These are phyloP conservation scores for Nakazawaea ernobii DNA, from an alignment of 805 yeast genomes.

Conservation along the genomic window DNA sequence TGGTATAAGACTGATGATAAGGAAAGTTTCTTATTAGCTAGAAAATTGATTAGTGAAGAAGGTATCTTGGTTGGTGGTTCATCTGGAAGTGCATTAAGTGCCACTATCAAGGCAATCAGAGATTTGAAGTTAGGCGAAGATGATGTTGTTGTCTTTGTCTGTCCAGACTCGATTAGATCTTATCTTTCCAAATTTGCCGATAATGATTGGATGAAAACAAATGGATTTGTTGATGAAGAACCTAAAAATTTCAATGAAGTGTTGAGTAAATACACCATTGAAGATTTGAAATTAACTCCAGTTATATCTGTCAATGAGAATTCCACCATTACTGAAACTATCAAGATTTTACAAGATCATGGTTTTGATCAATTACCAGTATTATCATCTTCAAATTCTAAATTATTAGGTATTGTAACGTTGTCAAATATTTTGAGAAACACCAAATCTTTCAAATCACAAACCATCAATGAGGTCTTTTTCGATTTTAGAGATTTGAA, in stretches of 20 bases:
- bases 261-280: slow-evolving; percentile 42
- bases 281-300: slow-evolving; percentile 69
- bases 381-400: slow-evolving; percentile 44
- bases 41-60: slow-evolving; percentile 78
- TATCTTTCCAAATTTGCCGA: slow-evolving; percentile 84
- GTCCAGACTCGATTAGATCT: slow-evolving; percentile 85
- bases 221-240: slow-evolving; percentile 54
- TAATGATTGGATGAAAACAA: slow-evolving; percentile 84
- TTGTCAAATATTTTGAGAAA: slow-evolving; percentile 63
- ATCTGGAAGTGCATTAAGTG: slow-evolving; percentile 78
- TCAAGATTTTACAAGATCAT: slow-evolving; percentile 63
- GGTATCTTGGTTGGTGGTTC: slow-evolving; percentile 90
- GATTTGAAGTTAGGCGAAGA: slow-evolving; percentile 56
- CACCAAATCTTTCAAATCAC: slow-evolving; percentile 54
- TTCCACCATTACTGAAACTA: slow-evolving; percentile 58
- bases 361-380: slow-evolving; percentile 88
- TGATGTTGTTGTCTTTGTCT: slow-evolving; percentile 70
- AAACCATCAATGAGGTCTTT: slow-evolving; percentile 52
- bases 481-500: slow-evolving; percentile 71
- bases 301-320: slow-evolving; percentile 65
- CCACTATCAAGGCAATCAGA: slow-evolving; percentile 64
- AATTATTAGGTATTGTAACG: slow-evolving; percentile 71
- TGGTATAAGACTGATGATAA: slow-evolving; percentile 88
- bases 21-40: slow-evolving; percentile 72
- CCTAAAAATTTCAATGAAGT: slow-evolving; percentile 21